Base-by-base conservation (phyloP, 2,329 filamentous ascomycete species). In the Trichoderma koningii region DNA sequence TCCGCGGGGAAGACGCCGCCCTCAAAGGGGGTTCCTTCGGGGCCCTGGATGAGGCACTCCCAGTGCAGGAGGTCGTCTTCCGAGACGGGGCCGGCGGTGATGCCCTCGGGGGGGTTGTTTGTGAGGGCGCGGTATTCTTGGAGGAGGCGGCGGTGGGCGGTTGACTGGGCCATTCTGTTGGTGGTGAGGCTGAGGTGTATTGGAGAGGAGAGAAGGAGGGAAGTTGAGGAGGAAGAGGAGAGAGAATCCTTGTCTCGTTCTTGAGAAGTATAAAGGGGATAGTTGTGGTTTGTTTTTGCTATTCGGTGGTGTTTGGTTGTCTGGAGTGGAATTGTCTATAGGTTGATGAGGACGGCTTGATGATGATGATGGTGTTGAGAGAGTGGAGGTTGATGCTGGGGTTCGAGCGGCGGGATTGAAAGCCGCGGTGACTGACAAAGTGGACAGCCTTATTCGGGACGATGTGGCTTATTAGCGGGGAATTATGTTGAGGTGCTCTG, bases 21-120 rank as follows among this genome's bases (percentile, higher is more conserved):
- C 81, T 96, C 94, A 72, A 96, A 99, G 0, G 95, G 95, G 1
- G 95, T 99, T 68, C 90, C 95, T 74, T 97, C 93, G 14, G 95
- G 95, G 0, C 95, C 95, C 78, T 96, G 90, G 73, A 99, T 98
- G 68, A 98, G 82, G 9, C 93, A 95, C 80, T 99, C 95, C 95
- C 95, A 99, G 73, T 92, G 83, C 72, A 97, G 91, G 75, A 98
- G 88, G 80, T 99, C 93, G 77, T 98, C 95, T 82, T 99, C 95
- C 69, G 86, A 90, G 67, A 97, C 83, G 41, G 95, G 95, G 21
- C 95, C 95, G 17, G 95, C 95, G 66, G 92, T 96, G 80, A 99
- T 98, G 76, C 95, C 95, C 68, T 98, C 94, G n/a, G 94, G 94
- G 0, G 94, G 92, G 79, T 96, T 95, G 74, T 92, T 94, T 68